A percentile compares a stretch with the other conserved stretches of the same genome.
Conservation (phyloP, 2,329 filamentous ascomycete species). For the Colletotrichum chlorophyti region DNA sequence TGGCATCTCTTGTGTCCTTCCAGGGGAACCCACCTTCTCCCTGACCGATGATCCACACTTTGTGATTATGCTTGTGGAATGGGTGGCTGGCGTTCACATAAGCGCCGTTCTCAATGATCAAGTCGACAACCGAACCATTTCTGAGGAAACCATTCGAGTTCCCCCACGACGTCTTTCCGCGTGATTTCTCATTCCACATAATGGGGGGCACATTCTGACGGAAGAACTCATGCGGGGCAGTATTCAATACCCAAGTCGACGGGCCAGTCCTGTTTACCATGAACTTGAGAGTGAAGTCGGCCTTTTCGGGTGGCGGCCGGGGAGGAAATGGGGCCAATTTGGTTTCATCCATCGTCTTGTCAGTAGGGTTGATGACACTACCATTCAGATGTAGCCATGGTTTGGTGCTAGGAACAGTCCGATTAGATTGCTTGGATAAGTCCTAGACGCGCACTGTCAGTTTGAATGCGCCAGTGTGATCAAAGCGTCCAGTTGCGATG, state of each 20-base stretch:
- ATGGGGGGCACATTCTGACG: slow-evolving; percentile 20
- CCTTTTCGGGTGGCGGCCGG: neutral
- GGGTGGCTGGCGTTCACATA: slow-evolving; percentile 3
- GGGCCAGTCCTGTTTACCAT: slow-evolving; percentile 1
- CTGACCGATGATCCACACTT: slow-evolving; percentile 12
- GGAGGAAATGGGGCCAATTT: neutral
- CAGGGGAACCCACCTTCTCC: neutral
- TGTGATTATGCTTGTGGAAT: slow-evolving; percentile 23
- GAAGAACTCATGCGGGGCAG: slow-evolving; percentile 13
- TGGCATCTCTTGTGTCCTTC: neutral
- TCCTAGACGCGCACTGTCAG: neutral
- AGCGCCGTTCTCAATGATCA: slow-evolving; percentile 15
- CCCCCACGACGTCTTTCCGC: neutral
- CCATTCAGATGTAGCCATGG: slow-evolving; percentile 14
- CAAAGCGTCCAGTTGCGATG: too few relatives aligned
- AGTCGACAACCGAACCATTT: slow-evolving; percentile 8
- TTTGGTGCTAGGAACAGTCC: neutral
- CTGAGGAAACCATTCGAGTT: neutral
- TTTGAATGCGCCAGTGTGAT: too few relatives aligned
- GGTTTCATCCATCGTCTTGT: neutral
- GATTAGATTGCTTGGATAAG: neutral
- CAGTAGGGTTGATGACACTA: neutral
- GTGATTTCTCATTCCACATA: neutral
- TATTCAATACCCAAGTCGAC: slow-evolving; percentile 5
- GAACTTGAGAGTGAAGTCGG: slow-evolving; percentile 9